Percentiles rank a stretch among this genome's conserved stretches.
phyloP scores from a whole-genome alignment of 345 rosid species.

The Psidium guajava region DNA sequence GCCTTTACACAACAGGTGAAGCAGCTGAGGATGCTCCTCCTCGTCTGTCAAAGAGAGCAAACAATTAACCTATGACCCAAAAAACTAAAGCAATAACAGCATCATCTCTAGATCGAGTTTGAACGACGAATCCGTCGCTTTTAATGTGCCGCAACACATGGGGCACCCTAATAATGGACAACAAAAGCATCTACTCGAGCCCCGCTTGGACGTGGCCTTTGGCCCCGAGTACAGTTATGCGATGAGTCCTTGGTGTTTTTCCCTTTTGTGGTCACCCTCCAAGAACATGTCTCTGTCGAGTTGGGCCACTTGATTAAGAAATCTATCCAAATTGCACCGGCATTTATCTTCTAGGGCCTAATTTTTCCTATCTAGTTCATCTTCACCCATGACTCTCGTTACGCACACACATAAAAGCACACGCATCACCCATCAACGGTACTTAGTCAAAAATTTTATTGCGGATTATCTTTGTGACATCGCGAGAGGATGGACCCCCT shows the following conservation, averaged over 20 bases:
- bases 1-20: constrained; percentile 12
- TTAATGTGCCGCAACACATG: background rate
- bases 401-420: background rate
- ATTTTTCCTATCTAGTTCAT: background rate
- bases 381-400: background rate
- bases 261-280: background rate
- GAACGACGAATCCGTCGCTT: background rate
- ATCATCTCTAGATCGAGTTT: background rate
- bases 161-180: background rate
- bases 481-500: background rate
- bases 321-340: background rate
- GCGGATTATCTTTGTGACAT: background rate
- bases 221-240: background rate
- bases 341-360: background rate
- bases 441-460: background rate
- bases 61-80: background rate
- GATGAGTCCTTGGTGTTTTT: background rate
- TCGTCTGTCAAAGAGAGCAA: constrained; percentile 1
- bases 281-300: background rate
- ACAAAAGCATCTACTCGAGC: background rate
- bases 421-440: background rate
- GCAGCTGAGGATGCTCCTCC: constrained; percentile 15
- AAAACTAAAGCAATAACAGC: background rate
- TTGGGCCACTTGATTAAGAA: background rate
- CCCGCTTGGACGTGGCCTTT: background rate